These are phyloP conservation scores for Xylaria castorea DNA, from an alignment of 495 filamentous ascomycete genomes.

Conservation along the genomic window DNA sequence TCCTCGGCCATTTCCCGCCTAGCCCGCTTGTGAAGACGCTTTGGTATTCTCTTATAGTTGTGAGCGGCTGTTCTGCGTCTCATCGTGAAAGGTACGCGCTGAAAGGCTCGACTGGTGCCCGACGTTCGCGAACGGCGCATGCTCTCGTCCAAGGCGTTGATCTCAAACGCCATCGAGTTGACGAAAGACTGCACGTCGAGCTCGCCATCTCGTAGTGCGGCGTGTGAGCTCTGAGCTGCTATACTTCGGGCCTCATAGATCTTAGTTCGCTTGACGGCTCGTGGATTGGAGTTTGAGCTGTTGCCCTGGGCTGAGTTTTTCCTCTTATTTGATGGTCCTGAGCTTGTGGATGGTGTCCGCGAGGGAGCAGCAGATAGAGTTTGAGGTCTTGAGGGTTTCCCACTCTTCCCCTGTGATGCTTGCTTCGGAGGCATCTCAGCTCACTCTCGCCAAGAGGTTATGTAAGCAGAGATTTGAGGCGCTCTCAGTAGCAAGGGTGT, in stretches of 20 bases:
- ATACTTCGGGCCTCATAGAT: constrained; percentile 72
- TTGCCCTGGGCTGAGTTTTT: constrained; percentile 30
- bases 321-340: constrained; percentile 33
- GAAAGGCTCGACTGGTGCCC: constrained; percentile 79
- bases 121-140: constrained; percentile 74
- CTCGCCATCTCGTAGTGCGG: constrained; percentile 76
- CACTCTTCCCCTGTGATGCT: constrained; percentile 27
- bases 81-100: constrained; percentile 84
- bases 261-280: constrained; percentile 63
- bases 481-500: background rate
- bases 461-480: background rate
- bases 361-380: background rate
- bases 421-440: constrained; percentile 36
- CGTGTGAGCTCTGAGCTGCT: constrained; percentile 71
- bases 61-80: constrained; percentile 89
- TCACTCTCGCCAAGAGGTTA: background rate
- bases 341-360: background rate
- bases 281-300: constrained; percentile 52
- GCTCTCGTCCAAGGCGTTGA: constrained; percentile 78
- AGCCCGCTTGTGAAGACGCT: constrained; percentile 71
- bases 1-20: constrained; percentile 86
- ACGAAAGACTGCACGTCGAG: constrained; percentile 84
- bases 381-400: constrained; percentile 17
- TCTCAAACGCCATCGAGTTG: constrained; percentile 83
- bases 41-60: constrained; percentile 91